Conservation (phyloP, 2,329 filamentous ascomycete genomes). For the Emmonsiellopsis sp. region DNA sequence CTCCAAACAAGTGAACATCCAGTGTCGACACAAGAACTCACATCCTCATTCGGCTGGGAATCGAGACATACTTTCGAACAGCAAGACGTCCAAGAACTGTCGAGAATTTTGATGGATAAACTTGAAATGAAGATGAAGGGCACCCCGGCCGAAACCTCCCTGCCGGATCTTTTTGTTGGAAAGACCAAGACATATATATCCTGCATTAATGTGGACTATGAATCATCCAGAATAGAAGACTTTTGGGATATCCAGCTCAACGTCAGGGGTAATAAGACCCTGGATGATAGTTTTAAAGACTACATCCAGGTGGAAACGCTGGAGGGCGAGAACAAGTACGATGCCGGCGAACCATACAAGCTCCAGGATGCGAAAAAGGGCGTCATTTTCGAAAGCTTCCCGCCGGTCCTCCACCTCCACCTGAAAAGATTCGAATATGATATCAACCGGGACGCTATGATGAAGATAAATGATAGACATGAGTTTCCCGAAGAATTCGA, state of each 20-base stretch:
- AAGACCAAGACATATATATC: slow-evolving; percentile 99
- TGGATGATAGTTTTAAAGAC: slow-evolving; percentile 90
- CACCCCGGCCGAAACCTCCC: slow-evolving; percentile 77
- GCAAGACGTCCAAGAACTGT: slow-evolving; percentile 95
- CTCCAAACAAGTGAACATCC: slow-evolving; percentile 77
- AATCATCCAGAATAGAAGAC: slow-evolving; percentile 89
- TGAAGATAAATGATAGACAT: slow-evolving; percentile 65
- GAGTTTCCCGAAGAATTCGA: slow-evolving; percentile 42
- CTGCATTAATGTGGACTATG: slow-evolving; percentile 96
- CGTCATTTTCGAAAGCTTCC: slow-evolving; percentile 82
- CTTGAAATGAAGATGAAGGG: slow-evolving; percentile 98
- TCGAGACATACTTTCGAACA: slow-evolving; percentile 97
- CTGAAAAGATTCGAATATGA: slow-evolving; percentile 92
- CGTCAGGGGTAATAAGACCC: slow-evolving; percentile 82
- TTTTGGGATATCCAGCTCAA: slow-evolving; percentile 99
- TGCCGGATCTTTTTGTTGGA: slow-evolving; percentile 86
- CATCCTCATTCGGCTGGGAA: slow-evolving; percentile 96
- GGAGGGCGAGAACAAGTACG: slow-evolving; percentile 97
- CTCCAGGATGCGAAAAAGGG: slow-evolving; percentile 96
- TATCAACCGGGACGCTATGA: slow-evolving; percentile 91
- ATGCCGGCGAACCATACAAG: slow-evolving; percentile 78
- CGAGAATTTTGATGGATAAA: slow-evolving; percentile 91
- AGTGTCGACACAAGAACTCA: slow-evolving; percentile 85
- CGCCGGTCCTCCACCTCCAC: slow-evolving; percentile 15
- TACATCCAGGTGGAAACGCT: slow-evolving; percentile 96